Percentiles rank a stretch among this genome's conserved stretches.
These are phyloP conservation scores for Thermothielavioides terrestris DNA, from an alignment of 495 filamentous ascomycete genomes.

Conservation along the genomic window DNA sequence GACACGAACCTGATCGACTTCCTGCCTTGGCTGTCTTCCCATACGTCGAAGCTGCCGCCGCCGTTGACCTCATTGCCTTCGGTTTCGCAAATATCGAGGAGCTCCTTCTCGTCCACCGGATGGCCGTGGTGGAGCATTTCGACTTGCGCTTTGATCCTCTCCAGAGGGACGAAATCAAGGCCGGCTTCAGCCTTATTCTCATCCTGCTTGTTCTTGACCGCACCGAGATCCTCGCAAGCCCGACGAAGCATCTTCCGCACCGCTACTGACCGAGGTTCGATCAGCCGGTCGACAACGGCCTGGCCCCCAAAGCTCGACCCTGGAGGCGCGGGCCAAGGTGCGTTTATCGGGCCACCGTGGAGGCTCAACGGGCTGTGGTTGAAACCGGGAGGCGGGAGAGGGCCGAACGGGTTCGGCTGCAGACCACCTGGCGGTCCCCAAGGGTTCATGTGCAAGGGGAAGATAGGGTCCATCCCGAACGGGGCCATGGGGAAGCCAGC, in stretches of 20 bases:
- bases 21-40: conserved; percentile 35
- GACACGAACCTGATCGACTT: conserved; percentile 57
- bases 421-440: conserved; percentile 18
- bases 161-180: conserved; percentile 59
- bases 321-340: conserved; percentile 20
- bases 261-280: conserved; percentile 32
- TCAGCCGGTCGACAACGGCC: conserved; percentile 20
- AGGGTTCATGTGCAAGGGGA: conserved; percentile 17
- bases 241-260: conserved; percentile 44
- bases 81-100: conserved; percentile 86
- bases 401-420: conserved; percentile 14
- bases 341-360: conserved; percentile 8
- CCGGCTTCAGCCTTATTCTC: conserved; percentile 21
- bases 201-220: conserved; percentile 22
- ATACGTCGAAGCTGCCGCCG: conserved; percentile 70
- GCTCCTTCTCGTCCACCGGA: conserved; percentile 56
- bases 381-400: conserved; percentile 20
- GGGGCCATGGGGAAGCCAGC: conserved; percentile 16
- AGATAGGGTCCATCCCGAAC: conserved; percentile 23
- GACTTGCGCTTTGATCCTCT: conserved; percentile 56
- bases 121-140: conserved; percentile 53
- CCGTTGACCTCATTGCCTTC: conserved; percentile 82
- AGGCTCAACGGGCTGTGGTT: conserved; percentile 5
- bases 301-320: conserved; percentile 24
- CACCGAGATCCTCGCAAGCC: conserved; percentile 39